phyloP scores from a whole-genome alignment of 176 grass and related monocot species.

The Rhynchospora tenuis region DNA sequence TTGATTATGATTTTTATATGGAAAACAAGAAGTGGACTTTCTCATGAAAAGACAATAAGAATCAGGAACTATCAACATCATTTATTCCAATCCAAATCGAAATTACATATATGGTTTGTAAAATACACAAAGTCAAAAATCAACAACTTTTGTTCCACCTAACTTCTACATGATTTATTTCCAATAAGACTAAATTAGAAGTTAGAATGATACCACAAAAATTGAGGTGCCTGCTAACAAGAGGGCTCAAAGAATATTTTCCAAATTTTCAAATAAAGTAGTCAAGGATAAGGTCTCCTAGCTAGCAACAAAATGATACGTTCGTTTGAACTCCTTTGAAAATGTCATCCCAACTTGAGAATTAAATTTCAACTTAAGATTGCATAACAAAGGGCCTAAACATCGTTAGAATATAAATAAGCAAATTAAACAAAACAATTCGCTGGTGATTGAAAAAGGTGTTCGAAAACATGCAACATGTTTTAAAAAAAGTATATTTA shows the following conservation, averaged over 20 bases:
- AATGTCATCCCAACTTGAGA: slow-evolving; percentile 16
- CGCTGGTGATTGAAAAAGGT: no score
- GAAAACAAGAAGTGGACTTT: no score
- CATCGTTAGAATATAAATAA: neutral
- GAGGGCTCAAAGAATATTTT: neutral
- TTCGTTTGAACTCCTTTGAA: neutral
- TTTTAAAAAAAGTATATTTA: no score
- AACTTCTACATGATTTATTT: neutral
- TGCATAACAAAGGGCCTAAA: neutral
- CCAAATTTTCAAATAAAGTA: neutral
- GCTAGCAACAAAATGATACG: neutral
- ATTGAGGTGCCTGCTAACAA: slow-evolving; percentile 1
- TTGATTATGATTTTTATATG: no score
- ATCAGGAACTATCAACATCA: no score
- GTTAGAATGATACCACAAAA: neutral
- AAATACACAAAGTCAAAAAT: neutral
- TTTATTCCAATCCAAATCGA: no score
- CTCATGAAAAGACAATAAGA: no score
- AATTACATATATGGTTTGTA: neutral
- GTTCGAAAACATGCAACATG: no score
- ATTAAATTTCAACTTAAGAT: neutral
- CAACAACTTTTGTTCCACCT: neutral
- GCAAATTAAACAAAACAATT: neutral
- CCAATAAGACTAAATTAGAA: neutral
- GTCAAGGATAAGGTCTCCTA: slow-evolving; percentile 3